Percentiles rank a stretch among this genome's conserved stretches.
Evolutionary conservation across 108 stramenopile genomes (phyloP).

Genomic region (Skeletonema marinoi): DNA sequence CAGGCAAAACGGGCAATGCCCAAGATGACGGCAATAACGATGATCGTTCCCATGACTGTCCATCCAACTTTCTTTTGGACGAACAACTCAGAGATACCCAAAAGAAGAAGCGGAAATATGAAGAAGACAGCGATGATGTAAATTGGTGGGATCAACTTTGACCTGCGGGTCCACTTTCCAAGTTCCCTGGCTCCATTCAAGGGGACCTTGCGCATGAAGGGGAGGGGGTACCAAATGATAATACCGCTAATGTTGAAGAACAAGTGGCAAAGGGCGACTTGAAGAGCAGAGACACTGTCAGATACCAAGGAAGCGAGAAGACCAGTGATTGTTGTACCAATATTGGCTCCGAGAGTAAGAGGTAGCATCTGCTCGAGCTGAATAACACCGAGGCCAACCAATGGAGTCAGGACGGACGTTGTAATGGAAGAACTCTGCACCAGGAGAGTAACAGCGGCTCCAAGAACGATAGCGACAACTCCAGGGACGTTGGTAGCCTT

Average conservation of each 20-base stretch:
- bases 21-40: constrained; percentile 52
- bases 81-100: constrained; percentile 65
- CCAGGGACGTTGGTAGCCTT: constrained; percentile 89
- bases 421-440: constrained; percentile 85
- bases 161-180: constrained; percentile 66
- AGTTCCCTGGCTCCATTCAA: constrained; percentile 63
- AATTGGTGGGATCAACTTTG: constrained; percentile 61
- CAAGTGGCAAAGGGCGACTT: constrained; percentile 80
- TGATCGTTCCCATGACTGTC: constrained; percentile 63
- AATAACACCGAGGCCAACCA: constrained; percentile 76
- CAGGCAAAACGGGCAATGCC: constrained; percentile 33
- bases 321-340: constrained; percentile 84
- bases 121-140: constrained; percentile 82
- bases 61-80: constrained; percentile 59
- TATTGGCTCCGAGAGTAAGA: constrained; percentile 87
- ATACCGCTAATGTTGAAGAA: constrained; percentile 88
- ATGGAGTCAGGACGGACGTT: constrained; percentile 81
- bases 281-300: constrained; percentile 59
- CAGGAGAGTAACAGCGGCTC: constrained; percentile 77
- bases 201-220: constrained; percentile 75
- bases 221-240: constrained; percentile 82
- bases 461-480: constrained; percentile 78
- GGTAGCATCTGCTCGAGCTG: constrained; percentile 80
- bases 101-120: constrained; percentile 59
- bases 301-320: constrained; percentile 73